Evolutionary conservation across 2,329 filamentous ascomycete species (phyloP).

Genomic region (Trichothecium sympodiale): DNA sequence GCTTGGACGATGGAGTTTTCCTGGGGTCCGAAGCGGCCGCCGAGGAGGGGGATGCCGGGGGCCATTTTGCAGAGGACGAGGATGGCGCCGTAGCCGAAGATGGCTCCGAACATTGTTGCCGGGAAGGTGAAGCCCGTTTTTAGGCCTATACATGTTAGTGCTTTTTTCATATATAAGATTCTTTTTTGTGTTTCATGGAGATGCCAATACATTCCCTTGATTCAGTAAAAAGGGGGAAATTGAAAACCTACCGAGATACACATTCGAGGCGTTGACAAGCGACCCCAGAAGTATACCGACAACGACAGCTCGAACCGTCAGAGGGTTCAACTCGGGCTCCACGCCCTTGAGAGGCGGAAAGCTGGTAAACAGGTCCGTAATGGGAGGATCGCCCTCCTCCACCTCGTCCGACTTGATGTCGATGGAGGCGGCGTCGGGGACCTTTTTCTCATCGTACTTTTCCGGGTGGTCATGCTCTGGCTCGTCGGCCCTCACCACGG

Average conservation of each 20-base stretch:
- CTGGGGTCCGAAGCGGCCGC: conserved; percentile 45
- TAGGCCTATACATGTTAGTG: conserved; percentile 23
- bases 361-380: conserved; percentile 26
- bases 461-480: not conserved
- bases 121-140: conserved; percentile 41
- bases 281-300: conserved; percentile 45
- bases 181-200: too few relatives aligned
- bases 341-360: conserved; percentile 29
- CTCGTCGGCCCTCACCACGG: not conserved
- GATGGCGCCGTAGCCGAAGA: conserved; percentile 48
- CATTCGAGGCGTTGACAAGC: conserved; percentile 50
- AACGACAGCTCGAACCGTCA: conserved; percentile 44
- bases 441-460: conserved; percentile 12
- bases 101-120: conserved; percentile 38
- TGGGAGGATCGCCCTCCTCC: conserved; percentile 14
- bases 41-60: conserved; percentile 38
- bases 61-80: conserved; percentile 38
- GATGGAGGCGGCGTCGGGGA: conserved; percentile 9
- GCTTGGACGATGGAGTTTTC: conserved; percentile 54
- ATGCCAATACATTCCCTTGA: too few relatives aligned
- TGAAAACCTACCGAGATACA: conserved; percentile 41
- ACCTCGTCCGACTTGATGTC: conserved; percentile 15
- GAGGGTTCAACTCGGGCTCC: conserved; percentile 32
- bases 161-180: not conserved
- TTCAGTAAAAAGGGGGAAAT: too few relatives aligned